These are phyloP conservation scores for Fulvia fulva DNA, from an alignment of 2,329 filamentous ascomycete species.

Conservation along the genomic window DNA sequence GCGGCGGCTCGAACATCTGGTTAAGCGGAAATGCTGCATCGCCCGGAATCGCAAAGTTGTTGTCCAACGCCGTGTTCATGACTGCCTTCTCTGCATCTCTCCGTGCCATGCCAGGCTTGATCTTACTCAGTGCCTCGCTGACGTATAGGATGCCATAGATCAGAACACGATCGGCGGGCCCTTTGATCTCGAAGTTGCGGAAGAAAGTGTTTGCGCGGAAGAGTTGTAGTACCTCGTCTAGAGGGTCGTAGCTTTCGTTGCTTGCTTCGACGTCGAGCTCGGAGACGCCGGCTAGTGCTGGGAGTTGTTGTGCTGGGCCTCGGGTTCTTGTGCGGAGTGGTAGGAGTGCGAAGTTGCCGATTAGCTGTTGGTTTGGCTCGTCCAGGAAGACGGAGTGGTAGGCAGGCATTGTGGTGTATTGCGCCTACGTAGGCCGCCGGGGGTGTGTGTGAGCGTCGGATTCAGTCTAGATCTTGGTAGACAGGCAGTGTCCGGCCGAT, in stretches of 20 bases:
- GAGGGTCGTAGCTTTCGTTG: conserved; percentile 88
- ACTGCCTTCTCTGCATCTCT: conserved; percentile 72
- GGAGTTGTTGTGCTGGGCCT: conserved; percentile 86
- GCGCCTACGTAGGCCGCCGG: conserved; percentile 2
- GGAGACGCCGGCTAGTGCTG: conserved; percentile 55
- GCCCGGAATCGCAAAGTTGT: conserved; percentile 88
- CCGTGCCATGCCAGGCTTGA: conserved; percentile 67
- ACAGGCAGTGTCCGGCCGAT: too few relatives aligned
- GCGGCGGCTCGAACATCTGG: conserved; percentile 89
- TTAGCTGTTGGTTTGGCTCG: conserved; percentile 66
- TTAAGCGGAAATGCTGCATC: conserved; percentile 92
- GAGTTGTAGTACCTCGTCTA: conserved; percentile 86
- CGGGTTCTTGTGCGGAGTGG: conserved; percentile 92
- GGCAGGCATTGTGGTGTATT: conserved; percentile 47
- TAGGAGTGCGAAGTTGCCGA: conserved; percentile 89
- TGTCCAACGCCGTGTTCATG: conserved; percentile 84
- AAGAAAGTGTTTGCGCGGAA: conserved; percentile 99
- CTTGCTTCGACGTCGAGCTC: conserved; percentile 66
- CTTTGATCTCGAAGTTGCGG: conserved; percentile 98
- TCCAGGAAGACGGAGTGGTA: conserved; percentile 97
- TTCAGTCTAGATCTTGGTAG: neutral
- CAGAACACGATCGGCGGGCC: conserved; percentile 85
- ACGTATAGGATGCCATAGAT: conserved; percentile 97
- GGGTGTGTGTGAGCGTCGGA: too few relatives aligned
- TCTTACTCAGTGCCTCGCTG: conserved; percentile 83